These are phyloP conservation scores for Somion occarium DNA, from an alignment of 1,284 basidiomycete species.

Conservation along the genomic window DNA sequence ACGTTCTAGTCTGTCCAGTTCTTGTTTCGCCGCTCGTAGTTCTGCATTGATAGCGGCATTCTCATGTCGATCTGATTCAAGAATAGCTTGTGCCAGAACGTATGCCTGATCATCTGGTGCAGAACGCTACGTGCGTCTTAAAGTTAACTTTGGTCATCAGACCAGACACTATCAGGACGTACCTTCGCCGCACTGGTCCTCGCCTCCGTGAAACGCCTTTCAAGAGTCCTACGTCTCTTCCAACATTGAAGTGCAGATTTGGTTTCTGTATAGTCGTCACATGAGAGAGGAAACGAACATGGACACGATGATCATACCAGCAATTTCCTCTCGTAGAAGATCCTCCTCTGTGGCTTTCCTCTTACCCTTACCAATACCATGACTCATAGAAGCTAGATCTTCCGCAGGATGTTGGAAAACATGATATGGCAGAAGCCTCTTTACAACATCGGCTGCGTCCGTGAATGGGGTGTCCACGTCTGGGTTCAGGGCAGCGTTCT, in stretches of 20 bases:
- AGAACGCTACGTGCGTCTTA: constrained; percentile 38
- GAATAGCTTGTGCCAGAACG: constrained; percentile 51
- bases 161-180: constrained; percentile 16
- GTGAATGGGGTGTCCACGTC: constrained; percentile 64
- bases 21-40: constrained; percentile 53
- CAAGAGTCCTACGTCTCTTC: constrained; percentile 48
- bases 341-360: constrained; percentile 49
- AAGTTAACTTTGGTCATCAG: constrained; percentile 7
- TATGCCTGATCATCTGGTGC: constrained; percentile 60
- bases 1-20: constrained; percentile 62
- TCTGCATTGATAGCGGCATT: constrained; percentile 51
- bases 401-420: constrained; percentile 68
- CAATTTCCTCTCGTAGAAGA: constrained; percentile 44
- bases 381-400: constrained; percentile 40
- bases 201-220: constrained; percentile 51
- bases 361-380: constrained; percentile 37
- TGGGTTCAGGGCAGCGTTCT: constrained; percentile 51
- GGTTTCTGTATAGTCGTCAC: constrained; percentile 39
- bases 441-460: constrained; percentile 55
- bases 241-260: constrained; percentile 63
- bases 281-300: not conserved
- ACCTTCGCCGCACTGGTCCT: constrained; percentile 56
- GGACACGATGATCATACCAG: constrained; percentile 36
- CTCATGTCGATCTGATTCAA: constrained; percentile 63
- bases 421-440: constrained; percentile 70